Conservation (phyloP, 192 early-diverging fungal genomes). For the Gryganskiella cystojenkinii region DNA sequence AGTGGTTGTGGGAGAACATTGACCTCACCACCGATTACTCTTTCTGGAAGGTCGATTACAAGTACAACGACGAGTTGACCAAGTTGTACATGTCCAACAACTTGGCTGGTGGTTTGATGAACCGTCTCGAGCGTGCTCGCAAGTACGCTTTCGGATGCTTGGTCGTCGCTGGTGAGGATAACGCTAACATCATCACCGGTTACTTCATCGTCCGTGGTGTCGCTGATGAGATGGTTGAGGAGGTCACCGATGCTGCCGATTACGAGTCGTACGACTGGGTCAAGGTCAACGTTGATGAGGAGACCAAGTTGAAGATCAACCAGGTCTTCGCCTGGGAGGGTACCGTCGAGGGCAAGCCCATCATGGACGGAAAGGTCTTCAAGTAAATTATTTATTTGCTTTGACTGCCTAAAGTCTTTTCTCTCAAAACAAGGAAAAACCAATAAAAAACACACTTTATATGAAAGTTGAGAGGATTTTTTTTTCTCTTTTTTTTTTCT, state of each 20-base stretch:
- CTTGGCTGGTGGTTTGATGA: conserved; percentile 93
- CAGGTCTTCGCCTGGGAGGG: conserved; percentile 85
- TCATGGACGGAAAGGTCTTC: conserved; percentile 89
- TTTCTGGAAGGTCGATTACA: conserved; percentile 93
- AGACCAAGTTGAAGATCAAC: conserved; percentile 46
- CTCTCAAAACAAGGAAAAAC: not conserved
- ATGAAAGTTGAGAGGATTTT: not conserved
- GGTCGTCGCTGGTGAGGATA: conserved; percentile 83
- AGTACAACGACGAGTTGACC: conserved; percentile 95
- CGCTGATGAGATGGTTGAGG: conserved; percentile 46
- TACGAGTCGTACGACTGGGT: conserved; percentile 89
- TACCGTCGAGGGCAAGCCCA: conserved; percentile 74
- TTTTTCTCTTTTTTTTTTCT: not conserved
- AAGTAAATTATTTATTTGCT: conserved; percentile 64
- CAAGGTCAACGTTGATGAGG: conserved; percentile 77
- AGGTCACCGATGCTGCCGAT: conserved; percentile 80
- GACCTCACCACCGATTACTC: conserved; percentile 87
- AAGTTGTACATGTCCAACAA: conserved; percentile 92
- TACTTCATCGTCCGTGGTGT: conserved; percentile 93
- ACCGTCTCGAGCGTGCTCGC: conserved; percentile 89
- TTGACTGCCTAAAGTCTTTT: not conserved
- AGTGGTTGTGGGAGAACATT: conserved; percentile 96
- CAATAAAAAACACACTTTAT: not conserved
- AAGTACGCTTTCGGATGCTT: conserved; percentile 96
- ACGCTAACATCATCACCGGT: conserved; percentile 91